Evolutionary conservation across 108 stramenopile genomes (phyloP), one percentile per base, ranked within the genome.

Genomic region (Phaeodactylum tricornutum): DNA sequence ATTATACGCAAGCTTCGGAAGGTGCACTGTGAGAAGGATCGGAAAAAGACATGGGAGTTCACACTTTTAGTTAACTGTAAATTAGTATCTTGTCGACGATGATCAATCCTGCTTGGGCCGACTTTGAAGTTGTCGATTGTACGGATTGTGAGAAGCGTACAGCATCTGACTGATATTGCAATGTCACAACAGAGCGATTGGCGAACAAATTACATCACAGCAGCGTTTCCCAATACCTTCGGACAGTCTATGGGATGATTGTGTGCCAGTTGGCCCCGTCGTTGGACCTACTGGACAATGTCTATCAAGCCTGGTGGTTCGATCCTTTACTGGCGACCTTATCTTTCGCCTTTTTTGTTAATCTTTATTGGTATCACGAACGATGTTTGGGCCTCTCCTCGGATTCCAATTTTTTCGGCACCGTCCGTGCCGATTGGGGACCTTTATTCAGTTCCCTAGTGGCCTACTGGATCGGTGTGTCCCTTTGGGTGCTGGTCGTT

Each of bases 401-500:
- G 3, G 23, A 15, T 3, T 12, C 12, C 3, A 16, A 33, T 5
- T 34, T 50, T 4, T 2, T 3, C 3, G 20, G 15, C n/a, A 4
- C 22, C 4, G 21, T 45, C 4, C 44, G 24, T 25, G 4, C 23
- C 24, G 24, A 21, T n/a, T 21, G 22, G 3, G 44, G 44, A 8
- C 38, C 38, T 20, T 40, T 40, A 20, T 40, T 4, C 5, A 40
- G 38, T 7, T 40, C 38, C n/a, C n/a, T n/a, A n/a, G n/a, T 43
- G 40, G 53, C 53, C 41, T 62, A 62, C 54, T 62, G 61, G 61
- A 45, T 62, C 28, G 61, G 61, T 16, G 35, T 62, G 14, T 59
- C 21, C 17, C 15, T 59, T 2, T 59, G 39, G 34, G 39, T 41
- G 29, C 21, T 21, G 4, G 6, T 50, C 1, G 19, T 59, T 16